Evolutionary conservation across 2,329 filamentous ascomycete species (phyloP), one percentile per base, ranked within the genome.

Genomic region (Alternaria sp.): DNA sequence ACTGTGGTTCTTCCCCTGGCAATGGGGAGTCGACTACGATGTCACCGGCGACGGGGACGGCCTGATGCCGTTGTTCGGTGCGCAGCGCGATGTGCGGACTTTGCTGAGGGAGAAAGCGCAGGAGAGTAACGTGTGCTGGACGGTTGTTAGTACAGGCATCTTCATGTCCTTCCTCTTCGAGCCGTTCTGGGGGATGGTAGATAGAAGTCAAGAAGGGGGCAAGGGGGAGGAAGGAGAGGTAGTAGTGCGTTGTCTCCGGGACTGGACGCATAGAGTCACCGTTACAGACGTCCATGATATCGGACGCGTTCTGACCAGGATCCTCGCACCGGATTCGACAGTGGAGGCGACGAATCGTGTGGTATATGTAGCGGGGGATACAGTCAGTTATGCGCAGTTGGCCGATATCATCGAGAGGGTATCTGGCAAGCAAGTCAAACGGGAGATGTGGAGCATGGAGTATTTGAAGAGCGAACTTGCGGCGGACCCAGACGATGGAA

Each of bases 11-110:
- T 83, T 92, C 18, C 90, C 90, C 0, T 92, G 90, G 90, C 90
- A 92, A 74, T 92, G 89, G 73, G 90, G 90, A 1, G 86, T 91
- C 25, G 88, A 92, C 71, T 92, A 92, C 76, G 89, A 92, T 58
- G 73, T 80, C 28, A 86, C 91, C 16, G 88, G 88, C 3, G 71
- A 74, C 0, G 74, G 79, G 0, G 85, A 85, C 0, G 86, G 85
- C 27, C 80, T 85, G 44, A 89, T 91, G 74, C 85, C 87, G 34
- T 71, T 92, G 14, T 92, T 92, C 67, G 88, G 89, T 60, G 89
- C 91, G 81, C 89, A 91, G 78, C 79, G 89, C 0, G 82, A 32
- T 45, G 72, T 78, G 0, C 62, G 73, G 3, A 67, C 73, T 30
- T 43, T 77, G n/a, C 66, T 78, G 12, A 56, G 74, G 2, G 40